Conservation (phyloP, 805 yeast species). For the Sungouiozyma intestinalis region DNA sequence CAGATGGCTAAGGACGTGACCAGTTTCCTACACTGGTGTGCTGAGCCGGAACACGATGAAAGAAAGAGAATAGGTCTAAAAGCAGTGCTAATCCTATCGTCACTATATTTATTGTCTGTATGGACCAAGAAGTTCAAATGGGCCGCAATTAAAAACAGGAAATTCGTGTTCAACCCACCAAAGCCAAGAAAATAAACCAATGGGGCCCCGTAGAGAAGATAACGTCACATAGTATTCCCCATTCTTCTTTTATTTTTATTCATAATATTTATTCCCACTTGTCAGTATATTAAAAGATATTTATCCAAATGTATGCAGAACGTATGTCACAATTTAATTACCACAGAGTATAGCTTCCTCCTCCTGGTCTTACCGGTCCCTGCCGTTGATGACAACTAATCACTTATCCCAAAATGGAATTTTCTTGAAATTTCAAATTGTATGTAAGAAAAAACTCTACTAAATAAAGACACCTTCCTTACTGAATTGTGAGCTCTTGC, state of each 20-base stretch:
- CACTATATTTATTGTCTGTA: conserved; percentile 71
- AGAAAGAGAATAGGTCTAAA: conserved; percentile 95
- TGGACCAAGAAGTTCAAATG: conserved; percentile 98
- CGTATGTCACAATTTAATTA: too few species aligned
- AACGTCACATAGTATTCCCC: too few species aligned
- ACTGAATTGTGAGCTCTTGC: too few species aligned
- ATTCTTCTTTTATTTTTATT: not conserved
- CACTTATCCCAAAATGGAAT: too few species aligned
- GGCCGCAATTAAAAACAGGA: conserved; percentile 92
- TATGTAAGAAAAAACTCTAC: too few species aligned
- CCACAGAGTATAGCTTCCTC: too few species aligned
- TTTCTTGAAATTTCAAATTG: too few species aligned
- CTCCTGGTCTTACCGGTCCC: too few species aligned
- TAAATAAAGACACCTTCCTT: too few species aligned
- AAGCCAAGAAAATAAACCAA: conserved; percentile 27
- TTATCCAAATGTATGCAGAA: not conserved
- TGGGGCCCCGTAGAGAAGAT: too few species aligned
- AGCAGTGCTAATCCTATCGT: conserved; percentile 70
- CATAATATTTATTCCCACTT: conserved; percentile 3
- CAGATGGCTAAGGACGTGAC: conserved; percentile 99
- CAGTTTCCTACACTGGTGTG: conserved; percentile 93
- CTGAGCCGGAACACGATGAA: conserved; percentile 98
- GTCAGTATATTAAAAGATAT: not conserved
- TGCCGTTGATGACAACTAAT: too few species aligned
- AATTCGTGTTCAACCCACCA: conserved; percentile 88